phyloP scores from a whole-genome alignment of 1,139 yeast species.

The Magnusiomyces fungicola region DNA sequence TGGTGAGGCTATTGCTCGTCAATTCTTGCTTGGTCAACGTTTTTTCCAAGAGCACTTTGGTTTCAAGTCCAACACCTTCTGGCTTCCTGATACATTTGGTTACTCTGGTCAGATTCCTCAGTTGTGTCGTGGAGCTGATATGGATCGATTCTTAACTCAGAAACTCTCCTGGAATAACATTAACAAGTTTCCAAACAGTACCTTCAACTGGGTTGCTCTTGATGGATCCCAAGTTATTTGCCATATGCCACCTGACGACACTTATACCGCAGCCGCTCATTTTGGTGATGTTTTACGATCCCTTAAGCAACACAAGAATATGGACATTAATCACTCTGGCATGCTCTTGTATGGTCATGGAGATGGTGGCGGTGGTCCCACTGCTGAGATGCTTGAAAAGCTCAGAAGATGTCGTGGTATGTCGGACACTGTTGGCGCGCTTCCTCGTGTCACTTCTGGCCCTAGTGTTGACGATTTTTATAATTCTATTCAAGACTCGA shows the following conservation, averaged over 20 bases:
- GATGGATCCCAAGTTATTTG: constrained; percentile 90
- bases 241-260: constrained; percentile 97
- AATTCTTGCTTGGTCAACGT: constrained; percentile 83
- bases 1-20: constrained; percentile 86
- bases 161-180: constrained; percentile 95
- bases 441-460: constrained; percentile 77
- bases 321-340: constrained; percentile 67
- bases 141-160: constrained; percentile 81
- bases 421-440: constrained; percentile 65
- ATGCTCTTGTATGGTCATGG: constrained; percentile 84
- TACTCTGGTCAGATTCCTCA: constrained; percentile 95
- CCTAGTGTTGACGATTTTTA: constrained; percentile 72
- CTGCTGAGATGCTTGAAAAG: constrained; percentile 86
- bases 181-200: constrained; percentile 77
- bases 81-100: constrained; percentile 98
- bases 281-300: constrained; percentile 88
- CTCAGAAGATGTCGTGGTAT: constrained; percentile 85
- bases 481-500: constrained; percentile 52
- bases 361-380: constrained; percentile 99
- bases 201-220: constrained; percentile 92
- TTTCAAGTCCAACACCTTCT: constrained; percentile 60
- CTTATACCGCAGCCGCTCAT: constrained; percentile 88
- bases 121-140: constrained; percentile 75
- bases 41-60: constrained; percentile 78
- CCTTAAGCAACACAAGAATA: constrained; percentile 70